Conservation (phyloP, 1,284 basidiomycete species). For the Pseudozyma sp. region DNA sequence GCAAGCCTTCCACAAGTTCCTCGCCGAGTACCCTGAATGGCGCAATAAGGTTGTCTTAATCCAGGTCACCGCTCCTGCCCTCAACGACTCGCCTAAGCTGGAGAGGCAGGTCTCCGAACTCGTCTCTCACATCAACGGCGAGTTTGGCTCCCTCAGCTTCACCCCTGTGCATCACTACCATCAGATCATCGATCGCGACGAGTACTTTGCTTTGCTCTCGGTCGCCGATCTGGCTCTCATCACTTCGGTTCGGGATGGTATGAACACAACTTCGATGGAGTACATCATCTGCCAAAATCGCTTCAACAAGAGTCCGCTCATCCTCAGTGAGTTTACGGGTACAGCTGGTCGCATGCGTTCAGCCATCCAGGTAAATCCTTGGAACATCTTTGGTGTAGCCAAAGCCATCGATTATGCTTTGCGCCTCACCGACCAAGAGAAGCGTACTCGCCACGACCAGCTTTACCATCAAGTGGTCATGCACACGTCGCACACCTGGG, state of each 20-base stretch:
- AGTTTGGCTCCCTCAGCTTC: slow-evolving; percentile 94
- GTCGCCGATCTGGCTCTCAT: slow-evolving; percentile 96
- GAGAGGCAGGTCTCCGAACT: slow-evolving; percentile 94
- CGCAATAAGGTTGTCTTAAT: slow-evolving; percentile 81
- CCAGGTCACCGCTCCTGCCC: slow-evolving; percentile 91
- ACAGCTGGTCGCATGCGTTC: slow-evolving; percentile 88
- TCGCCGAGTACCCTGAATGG: slow-evolving; percentile 96
- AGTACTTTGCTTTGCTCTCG: slow-evolving; percentile 95
- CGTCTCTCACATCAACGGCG: slow-evolving; percentile 95
- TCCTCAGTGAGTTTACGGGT: slow-evolving; percentile 97
- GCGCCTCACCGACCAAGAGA: slow-evolving; percentile 82
- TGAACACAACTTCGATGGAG: slow-evolving; percentile 98
- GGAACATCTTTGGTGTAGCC: slow-evolving; percentile 87
- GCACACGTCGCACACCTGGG: slow-evolving; percentile 97
- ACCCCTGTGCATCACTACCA: slow-evolving; percentile 99
- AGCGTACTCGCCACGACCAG: slow-evolving; percentile 78
- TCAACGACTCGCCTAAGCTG: slow-evolving; percentile 92
- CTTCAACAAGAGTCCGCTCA: slow-evolving; percentile 80
- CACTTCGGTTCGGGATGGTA: slow-evolving; percentile 94
- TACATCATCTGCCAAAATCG: slow-evolving; percentile 90
- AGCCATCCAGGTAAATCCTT: slow-evolving; percentile 79
- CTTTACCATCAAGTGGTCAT: slow-evolving; percentile 84
- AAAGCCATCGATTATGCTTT: slow-evolving; percentile 93
- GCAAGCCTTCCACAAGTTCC: slow-evolving; percentile 93
- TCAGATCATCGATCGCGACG: slow-evolving; percentile 92